phyloP scores from a whole-genome alignment of 1,139 yeast species.

The Candida sp. region DNA sequence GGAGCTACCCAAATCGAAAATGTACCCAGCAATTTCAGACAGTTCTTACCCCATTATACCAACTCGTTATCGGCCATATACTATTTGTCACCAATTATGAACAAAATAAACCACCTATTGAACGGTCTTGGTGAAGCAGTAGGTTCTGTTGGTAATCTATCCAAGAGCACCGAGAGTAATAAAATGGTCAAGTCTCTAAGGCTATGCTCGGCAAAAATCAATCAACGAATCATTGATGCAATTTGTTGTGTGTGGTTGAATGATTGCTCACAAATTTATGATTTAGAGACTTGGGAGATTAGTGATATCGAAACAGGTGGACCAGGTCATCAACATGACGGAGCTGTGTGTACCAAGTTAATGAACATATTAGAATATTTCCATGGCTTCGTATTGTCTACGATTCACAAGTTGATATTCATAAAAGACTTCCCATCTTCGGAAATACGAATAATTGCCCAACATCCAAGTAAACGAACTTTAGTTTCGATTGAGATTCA shows the following conservation, averaged over 20 bases:
- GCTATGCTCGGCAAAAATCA: constrained; percentile 27
- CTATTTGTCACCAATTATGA: constrained; percentile 31
- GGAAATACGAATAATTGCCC: constrained; percentile 25
- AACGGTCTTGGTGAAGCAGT: constrained; percentile 32
- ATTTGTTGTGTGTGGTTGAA: constrained; percentile 47
- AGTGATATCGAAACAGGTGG: constrained; percentile 10
- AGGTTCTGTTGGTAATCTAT: constrained; percentile 31
- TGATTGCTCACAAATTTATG: constrained; percentile 46
- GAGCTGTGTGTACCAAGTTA: constrained; percentile 29
- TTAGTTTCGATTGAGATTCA: constrained; percentile 45
- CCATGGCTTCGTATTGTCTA: constrained; percentile 32
- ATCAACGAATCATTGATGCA: constrained; percentile 42
- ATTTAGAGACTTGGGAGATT: constrained; percentile 41
- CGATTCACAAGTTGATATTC: constrained; percentile 25
- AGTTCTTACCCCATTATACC: constrained; percentile 39
- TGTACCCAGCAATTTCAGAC: constrained; percentile 32
- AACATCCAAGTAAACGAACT: constrained; percentile 40
- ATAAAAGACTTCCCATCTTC: constrained; percentile 13
- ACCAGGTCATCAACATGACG: constrained; percentile 3
- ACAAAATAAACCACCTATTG: constrained; percentile 26
- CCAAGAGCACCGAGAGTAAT: constrained; percentile 34
- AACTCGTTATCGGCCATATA: constrained; percentile 41
- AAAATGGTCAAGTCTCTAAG: constrained; percentile 34
- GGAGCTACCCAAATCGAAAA: constrained; percentile 26
- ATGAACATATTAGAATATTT: constrained; percentile 36